A percentile compares a stretch with the other conserved stretches of the same genome.
phyloP scores from a whole-genome alignment of 108 stramenopile species.

The Cyclostephanos invisitatus region DNA sequence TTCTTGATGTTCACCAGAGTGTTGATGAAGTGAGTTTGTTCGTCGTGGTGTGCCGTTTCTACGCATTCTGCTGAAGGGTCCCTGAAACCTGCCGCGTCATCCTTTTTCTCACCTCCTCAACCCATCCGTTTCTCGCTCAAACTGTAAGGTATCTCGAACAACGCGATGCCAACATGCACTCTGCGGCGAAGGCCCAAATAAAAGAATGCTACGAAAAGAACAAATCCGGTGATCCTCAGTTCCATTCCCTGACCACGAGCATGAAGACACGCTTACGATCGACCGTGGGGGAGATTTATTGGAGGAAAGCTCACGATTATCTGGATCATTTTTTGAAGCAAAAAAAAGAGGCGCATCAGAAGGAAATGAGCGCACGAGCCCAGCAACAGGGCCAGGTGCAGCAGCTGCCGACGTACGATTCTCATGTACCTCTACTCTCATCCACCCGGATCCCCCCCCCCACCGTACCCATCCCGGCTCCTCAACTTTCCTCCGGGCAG shows the following conservation, averaged over 20 bases:
- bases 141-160: slow-evolving; percentile 65
- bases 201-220: slow-evolving; percentile 84
- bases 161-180: slow-evolving; percentile 69
- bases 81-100: not conserved
- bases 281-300: slow-evolving; percentile 68
- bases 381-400: not conserved
- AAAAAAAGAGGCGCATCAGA: slow-evolving; percentile 23
- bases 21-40: slow-evolving; percentile 66
- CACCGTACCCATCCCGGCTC: slow-evolving; percentile 8
- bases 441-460: slow-evolving; percentile 9
- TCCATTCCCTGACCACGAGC: slow-evolving; percentile 50
- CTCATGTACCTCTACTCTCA: slow-evolving; percentile 51
- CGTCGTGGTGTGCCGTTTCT: not conserved
- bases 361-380: not conserved
- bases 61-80: not conserved
- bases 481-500: slow-evolving; percentile 3
- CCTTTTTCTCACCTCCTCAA: not conserved
- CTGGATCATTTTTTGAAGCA: slow-evolving; percentile 55
- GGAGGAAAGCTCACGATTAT: slow-evolving; percentile 62
- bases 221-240: slow-evolving; percentile 57
- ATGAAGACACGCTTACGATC: slow-evolving; percentile 54
- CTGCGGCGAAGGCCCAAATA: slow-evolving; percentile 69
- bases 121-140: not conserved
- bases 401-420: not conserved
- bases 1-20: slow-evolving; percentile 87